Percentiles rank a stretch among this genome's conserved stretches.
Conservation (phyloP, 805 yeast species). For the Candida orba region DNA sequence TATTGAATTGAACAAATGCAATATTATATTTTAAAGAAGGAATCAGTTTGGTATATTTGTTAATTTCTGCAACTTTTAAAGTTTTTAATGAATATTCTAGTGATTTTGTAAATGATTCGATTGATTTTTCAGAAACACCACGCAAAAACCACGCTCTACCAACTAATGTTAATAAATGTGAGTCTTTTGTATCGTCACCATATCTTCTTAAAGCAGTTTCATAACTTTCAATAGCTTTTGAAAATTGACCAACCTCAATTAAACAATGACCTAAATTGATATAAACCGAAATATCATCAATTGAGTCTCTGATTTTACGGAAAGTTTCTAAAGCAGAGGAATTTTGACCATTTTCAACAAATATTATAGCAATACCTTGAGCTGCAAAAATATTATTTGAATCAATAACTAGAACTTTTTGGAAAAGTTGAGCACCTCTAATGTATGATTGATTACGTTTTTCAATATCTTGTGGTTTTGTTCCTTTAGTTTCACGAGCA, state of each 20-base stretch:
- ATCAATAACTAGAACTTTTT: conserved; percentile 81
- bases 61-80: conserved; percentile 26
- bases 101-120: conserved; percentile 53
- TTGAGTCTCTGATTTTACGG: conserved; percentile 82
- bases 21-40: conserved; percentile 63
- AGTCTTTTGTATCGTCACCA: conserved; percentile 51
- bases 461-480: conserved; percentile 39
- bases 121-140: conserved; percentile 60
- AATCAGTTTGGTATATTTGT: conserved; percentile 29
- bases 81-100: conserved; percentile 60
- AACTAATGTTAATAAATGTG: conserved; percentile 60
- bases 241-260: conserved; percentile 71
- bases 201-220: conserved; percentile 69
- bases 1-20: conserved; percentile 77
- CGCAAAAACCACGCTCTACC: conserved; percentile 87
- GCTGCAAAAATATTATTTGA: conserved; percentile 90
- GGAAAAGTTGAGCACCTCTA: conserved; percentile 87
- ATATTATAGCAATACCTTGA: conserved; percentile 91
- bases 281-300: conserved; percentile 76
- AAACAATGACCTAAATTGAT: conserved; percentile 85
- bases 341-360: conserved; percentile 75
- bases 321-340: conserved; percentile 79
- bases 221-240: conserved; percentile 84
- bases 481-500: conserved; percentile 65
- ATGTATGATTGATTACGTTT: conserved; percentile 68